Conservation (phyloP, 257 asterid species). For the Solanum dulcamara region DNA sequence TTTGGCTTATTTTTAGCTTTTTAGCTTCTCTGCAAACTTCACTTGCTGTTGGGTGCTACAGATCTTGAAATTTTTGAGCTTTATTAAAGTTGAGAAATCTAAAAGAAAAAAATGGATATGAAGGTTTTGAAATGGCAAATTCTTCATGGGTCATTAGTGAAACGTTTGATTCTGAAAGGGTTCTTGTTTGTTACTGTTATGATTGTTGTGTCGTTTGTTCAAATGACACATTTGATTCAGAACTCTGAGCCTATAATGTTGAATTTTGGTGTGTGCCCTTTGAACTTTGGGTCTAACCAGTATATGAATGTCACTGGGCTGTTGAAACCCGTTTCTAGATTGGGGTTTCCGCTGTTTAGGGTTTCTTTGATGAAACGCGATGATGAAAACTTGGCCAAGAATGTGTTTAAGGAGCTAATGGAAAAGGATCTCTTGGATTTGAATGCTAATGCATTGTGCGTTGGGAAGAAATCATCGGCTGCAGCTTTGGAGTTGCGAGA, state of each 20-base stretch:
- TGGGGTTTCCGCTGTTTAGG: constrained; percentile 13
- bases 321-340: constrained; percentile 11
- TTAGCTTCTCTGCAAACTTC: constrained; percentile 5
- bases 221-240: constrained; percentile 35
- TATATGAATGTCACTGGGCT: constrained; percentile 18
- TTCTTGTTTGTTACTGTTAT: constrained; percentile 42
- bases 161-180: constrained; percentile 44
- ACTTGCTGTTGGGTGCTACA: background rate
- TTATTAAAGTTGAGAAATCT: background rate
- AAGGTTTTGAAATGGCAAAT: constrained; percentile 41
- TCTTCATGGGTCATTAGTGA: constrained; percentile 36
- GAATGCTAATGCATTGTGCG: constrained; percentile 51
- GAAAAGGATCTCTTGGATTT: constrained; percentile 43
- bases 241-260: constrained; percentile 19
- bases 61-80: constrained; percentile 4
- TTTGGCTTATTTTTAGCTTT: constrained; percentile 14
- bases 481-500: constrained; percentile 47
- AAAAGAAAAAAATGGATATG: constrained; percentile 26
- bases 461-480: constrained; percentile 52
- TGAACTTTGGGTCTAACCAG: constrained; percentile 21
- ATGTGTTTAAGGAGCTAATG: constrained; percentile 47
- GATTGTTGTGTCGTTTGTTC: constrained; percentile 32
- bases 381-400: constrained; percentile 28
- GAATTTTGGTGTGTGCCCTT: constrained; percentile 36
- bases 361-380: constrained; percentile 1